Conservation (phyloP, 78 protist species). For the Dictyostelium firmibasis region DNA sequence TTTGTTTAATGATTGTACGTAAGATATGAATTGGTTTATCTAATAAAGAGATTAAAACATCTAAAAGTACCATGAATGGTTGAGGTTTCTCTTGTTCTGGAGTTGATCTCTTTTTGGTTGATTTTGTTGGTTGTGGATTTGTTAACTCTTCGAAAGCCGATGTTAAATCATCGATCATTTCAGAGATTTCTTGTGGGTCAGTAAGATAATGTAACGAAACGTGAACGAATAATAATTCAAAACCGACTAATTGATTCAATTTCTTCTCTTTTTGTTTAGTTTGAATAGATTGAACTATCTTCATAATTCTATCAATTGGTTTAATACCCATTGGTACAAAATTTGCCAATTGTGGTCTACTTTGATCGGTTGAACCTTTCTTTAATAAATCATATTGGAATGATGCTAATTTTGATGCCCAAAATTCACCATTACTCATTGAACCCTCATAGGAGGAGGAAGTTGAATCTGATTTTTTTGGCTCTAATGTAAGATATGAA, state of each 20-base stretch:
- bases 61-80: constrained; percentile 53
- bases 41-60: constrained; percentile 35
- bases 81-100: constrained; percentile 7
- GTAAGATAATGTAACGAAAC: constrained; percentile 43
- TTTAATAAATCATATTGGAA: constrained; percentile 20
- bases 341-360: background rate
- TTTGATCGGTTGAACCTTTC: background rate
- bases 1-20: constrained; percentile 21
- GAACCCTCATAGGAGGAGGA: constrained; percentile 14
- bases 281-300: background rate
- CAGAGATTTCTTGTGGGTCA: constrained; percentile 66
- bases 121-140: background rate
- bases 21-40: constrained; percentile 26
- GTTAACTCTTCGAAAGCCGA: constrained; percentile 38
- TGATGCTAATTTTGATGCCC: constrained; percentile 3
- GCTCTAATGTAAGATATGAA: background rate
- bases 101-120: background rate
- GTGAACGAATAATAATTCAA: constrained; percentile 57
- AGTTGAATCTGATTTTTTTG: background rate
- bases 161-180: constrained; percentile 44
- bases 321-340: constrained; percentile 46
- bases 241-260: constrained; percentile 16
- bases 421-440: constrained; percentile 37
- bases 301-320: constrained; percentile 35
- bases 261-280: background rate